Base-by-base conservation (phyloP, 2,329 filamentous ascomycete genomes). In the Aspergillus texensis region DNA sequence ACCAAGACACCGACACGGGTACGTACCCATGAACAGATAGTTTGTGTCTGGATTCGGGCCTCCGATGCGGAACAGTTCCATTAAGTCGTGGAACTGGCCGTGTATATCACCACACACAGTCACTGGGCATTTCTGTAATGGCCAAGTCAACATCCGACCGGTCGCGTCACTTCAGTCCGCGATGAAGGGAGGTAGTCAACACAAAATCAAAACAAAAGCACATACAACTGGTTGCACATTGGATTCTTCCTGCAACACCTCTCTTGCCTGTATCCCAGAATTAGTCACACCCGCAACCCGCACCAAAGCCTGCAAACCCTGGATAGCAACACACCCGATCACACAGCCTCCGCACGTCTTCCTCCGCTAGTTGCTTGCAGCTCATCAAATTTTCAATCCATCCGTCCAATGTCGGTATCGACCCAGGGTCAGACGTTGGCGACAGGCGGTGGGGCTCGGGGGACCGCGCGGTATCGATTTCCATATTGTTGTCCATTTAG, bases 61-160 rank as follows among this genome's bases (percentile, higher is more conserved):
- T 72, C 95, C 95, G 79, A 99, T 98, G 84, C 96, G 96, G 87
- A 99, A 99, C 60, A 99, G 88, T 83, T 99, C 95, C 93, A 99
- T 98, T 80, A 99, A 83, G 77, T 99, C 95, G 81, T 98, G 94
- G 80, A 98, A 98, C 82, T 99, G 95, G 70, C 95, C 95, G 81
- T 99, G 95, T 78, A 99, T 99, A 82, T 99, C 95, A 79, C 95
- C 95, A 80, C 95, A 98, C 67, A 99, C 95, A 62, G 95, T 99
- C 70, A 98, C 95, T 52, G 95, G 95, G 79, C 94, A 98, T 94
- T 97, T 97, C 91, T 94, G 71, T 61, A 70, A 41, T 66, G 56
- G 66, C 67, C 6, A 63, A 70, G 71, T 70, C 69, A 64, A 60
- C 67, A 53, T 57, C 41, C 26, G 48, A 32, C 48, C 48, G 48